Base-by-base conservation (phyloP, 2,329 filamentous ascomycete species). In the Alternaria burnsii region DNA sequence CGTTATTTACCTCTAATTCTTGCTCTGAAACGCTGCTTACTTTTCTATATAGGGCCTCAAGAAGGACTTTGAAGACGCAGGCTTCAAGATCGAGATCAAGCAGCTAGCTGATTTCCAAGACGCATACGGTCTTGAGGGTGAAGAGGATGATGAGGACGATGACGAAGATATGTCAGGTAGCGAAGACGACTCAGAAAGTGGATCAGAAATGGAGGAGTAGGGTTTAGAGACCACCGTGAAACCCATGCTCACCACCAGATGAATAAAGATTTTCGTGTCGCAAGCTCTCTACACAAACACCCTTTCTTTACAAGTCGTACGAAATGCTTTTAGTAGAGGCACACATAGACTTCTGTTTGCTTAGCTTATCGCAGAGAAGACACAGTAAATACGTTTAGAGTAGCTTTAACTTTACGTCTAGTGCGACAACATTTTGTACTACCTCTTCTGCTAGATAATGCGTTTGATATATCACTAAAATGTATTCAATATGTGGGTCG, bases 51-150 rank as follows among this genome's bases (percentile, higher is more conserved):
- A 97, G 93, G 86, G 86, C 61, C 88, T 97, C 69, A 87, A 90
- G 71, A 89, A 89, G 67, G 89, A 90, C 2, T 92, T 98, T 71
- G 85, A 88, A 67, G 83, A 82, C 1, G 89, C 88, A 58, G 93
- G 93, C 0, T 99, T 97, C 82, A 89, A 89, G 76, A 90, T 91
- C 0, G 86, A 92, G 73, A 85, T 91, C 40, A 89, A 89, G 73
- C 84, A 89, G 28, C 83, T 98, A 51, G 88, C 89, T 42, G 86
- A 91, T 71, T 98, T 97, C 78, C 88, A 96, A 77, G 92, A 97
- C 65, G 92, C 93, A 72, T 98, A 98, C 75, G 94, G 94, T 0
- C 80, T 97, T 47, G 86, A 91, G 76, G 85, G 84, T 3, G 83
- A 82, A 2, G 86, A 85, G 3, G 88, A 85, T 0, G 86, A 87